Base-by-base conservation (phyloP, 371 early-diverging fungal species). In the Mortierella sp. region DNA sequence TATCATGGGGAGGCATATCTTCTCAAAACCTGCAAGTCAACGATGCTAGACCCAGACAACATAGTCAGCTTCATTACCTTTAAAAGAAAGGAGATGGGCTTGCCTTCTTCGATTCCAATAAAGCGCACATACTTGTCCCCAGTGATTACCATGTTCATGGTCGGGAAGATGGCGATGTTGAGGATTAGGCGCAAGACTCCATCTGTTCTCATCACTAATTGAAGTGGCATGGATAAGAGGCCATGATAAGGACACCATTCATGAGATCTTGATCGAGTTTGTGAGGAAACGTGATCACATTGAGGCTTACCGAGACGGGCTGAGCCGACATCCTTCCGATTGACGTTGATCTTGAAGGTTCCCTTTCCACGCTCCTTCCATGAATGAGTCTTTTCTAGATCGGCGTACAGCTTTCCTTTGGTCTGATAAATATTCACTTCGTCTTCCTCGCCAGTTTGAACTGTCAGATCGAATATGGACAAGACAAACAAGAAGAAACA, bases 341-440 rank as follows among this genome's bases (percentile, higher is more conserved):
- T 54, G 17, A 74, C 53, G 37, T 74, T 74, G 43, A 74, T 56
- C 39, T 67, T 74, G 57, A 74, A 74, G 13, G 74, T 67, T 34
- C 74, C 74, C 31, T 67, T 74, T 21, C 74, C 74, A 21, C 74
- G 19, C 44, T 74, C 74, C 41, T 74, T 74, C 74, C 74, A 74
- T 9, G 67, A 22, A 17, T 67, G 67, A 13, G 50, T 63, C 64
- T 63, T 74, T 41, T 74, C 74, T 6, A 60, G 40, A 31, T 74
- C 74, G 0, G 68, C 68, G 34, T 55, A 74, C 4, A 74, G 60
- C 37, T 67, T 67, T 24, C 68, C 74, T 55, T 74, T 74, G 22
- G 68, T 67, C 60, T 63, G 63, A 21, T 51, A 74, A 17, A 74
- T 60, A 28, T 40, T 67, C 24, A 59, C 41, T 45, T 74, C 74